Evolutionary conservation across 2,329 filamentous ascomycete species (phyloP).

Genomic region (Fusarium euwallaceae): DNA sequence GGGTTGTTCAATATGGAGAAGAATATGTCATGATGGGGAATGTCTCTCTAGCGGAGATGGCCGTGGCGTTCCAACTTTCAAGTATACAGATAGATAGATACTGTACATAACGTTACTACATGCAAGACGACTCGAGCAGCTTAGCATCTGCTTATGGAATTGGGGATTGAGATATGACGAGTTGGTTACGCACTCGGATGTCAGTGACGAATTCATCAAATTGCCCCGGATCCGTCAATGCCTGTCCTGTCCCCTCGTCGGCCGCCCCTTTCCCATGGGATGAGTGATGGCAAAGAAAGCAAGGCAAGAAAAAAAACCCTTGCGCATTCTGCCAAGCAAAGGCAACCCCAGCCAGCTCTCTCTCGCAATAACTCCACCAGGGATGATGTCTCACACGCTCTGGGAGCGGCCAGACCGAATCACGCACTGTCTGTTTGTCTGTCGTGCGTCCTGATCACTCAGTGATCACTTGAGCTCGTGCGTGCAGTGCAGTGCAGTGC

Average conservation of each 20-base stretch:
- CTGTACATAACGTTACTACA: background rate
- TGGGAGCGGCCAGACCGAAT: constrained; percentile 33
- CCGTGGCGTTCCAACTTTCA: background rate
- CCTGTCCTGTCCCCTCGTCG: background rate
- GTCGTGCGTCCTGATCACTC: constrained; percentile 31
- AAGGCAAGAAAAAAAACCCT: background rate
- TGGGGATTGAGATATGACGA: background rate
- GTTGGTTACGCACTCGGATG: background rate
- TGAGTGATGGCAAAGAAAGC: background rate
- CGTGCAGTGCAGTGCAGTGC: background rate
- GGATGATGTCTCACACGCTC: background rate
- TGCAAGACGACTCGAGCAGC: background rate
- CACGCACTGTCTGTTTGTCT: constrained; percentile 22
- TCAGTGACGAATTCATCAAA: constrained; percentile 1
- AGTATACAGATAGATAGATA: constrained; percentile 1
- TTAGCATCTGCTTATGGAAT: background rate
- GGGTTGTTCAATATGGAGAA: constrained; percentile 6
- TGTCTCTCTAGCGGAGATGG: constrained; percentile 2
- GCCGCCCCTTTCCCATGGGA: background rate
- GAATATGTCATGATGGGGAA: constrained; percentile 25
- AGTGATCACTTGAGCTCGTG: constrained; percentile 4
- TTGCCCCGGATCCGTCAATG: constrained; percentile 1
- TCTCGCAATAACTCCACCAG: background rate
- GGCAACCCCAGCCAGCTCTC: too few species aligned
- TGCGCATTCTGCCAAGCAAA: background rate